Percentiles rank a stretch among this genome's conserved stretches.
Evolutionary conservation across 176 grass and related monocot genomes (phyloP).

Genomic region (Rhynchospora pubera): DNA sequence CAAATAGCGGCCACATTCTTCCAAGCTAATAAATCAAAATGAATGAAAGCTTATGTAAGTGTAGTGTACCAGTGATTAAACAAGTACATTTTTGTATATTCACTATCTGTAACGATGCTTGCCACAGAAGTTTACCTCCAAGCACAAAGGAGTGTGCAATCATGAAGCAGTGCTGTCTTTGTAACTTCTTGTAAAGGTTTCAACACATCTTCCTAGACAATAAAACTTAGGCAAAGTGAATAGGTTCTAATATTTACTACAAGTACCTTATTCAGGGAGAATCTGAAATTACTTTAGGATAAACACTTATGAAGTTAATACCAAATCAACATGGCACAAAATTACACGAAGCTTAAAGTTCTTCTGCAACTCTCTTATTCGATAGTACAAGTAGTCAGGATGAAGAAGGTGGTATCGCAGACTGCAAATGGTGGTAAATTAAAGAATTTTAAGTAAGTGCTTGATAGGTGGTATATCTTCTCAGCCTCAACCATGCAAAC

Average conservation of each 20-base stretch:
- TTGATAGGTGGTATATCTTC: neutral
- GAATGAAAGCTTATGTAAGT: neutral
- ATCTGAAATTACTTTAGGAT: neutral
- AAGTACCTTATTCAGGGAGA: neutral
- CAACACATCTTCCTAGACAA: slow-evolving; percentile 76
- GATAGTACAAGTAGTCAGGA: slow-evolving; percentile 93
- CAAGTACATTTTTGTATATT: neutral
- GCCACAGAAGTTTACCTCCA: slow-evolving; percentile 55
- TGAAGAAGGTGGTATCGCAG: slow-evolving; percentile 92
- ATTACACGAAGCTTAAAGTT: slow-evolving; percentile 81
- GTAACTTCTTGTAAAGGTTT: slow-evolving; percentile 95
- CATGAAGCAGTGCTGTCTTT: slow-evolving; percentile 79
- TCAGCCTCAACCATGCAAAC: neutral
- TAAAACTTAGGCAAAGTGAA: slow-evolving; percentile 4
- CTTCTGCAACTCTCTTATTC: slow-evolving; percentile 87
- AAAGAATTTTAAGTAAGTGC: neutral
- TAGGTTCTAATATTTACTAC: neutral
- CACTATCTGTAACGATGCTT: neutral
- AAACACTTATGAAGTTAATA: slow-evolving; percentile 27
- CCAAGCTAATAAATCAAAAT: slow-evolving; percentile 47
- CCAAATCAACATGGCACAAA: slow-evolving; percentile 92
- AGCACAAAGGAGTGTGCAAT: slow-evolving; percentile 90
- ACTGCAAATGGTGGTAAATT: slow-evolving; percentile 34
- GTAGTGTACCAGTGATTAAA: neutral
- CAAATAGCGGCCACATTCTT: slow-evolving; percentile 92